phyloP scores from a whole-genome alignment of 177 flowering plant genomes.

The Vitis hybrid region DNA sequence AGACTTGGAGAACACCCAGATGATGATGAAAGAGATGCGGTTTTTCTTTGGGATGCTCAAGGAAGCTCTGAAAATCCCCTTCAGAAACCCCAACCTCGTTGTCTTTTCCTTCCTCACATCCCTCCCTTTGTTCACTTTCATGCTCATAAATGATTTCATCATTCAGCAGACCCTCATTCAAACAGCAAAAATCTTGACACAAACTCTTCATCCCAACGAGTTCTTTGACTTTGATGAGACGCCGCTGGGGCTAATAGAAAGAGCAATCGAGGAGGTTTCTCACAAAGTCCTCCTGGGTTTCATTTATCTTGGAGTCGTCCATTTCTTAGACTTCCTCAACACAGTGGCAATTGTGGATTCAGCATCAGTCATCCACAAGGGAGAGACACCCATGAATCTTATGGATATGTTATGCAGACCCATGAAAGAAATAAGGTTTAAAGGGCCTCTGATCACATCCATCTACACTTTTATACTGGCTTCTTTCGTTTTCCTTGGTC shows the following conservation, averaged over 20 bases:
- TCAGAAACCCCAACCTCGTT: conserved; percentile 4
- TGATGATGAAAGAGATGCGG: conserved; percentile 10
- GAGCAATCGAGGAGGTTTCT: not conserved
- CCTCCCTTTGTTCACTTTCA: conserved; percentile 10
- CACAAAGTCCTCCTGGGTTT: not conserved
- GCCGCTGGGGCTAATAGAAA: not conserved
- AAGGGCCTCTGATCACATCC: conserved; percentile 27
- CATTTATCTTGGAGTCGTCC: conserved; percentile 6
- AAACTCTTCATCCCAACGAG: not conserved
- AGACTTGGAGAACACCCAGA: too few relatives aligned
- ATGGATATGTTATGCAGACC: conserved; percentile 13
- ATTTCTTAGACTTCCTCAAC: conserved; percentile 25
- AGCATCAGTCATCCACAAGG: conserved; percentile 20
- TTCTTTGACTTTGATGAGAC: not conserved
- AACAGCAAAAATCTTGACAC: not conserved
- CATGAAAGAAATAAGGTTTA: conserved; percentile 8
- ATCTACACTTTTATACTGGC: conserved; percentile 17
- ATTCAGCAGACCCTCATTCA: conserved; percentile 8
- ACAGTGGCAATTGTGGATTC: conserved; percentile 10
- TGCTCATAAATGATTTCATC: conserved; percentile 7
- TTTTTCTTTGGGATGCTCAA: conserved; percentile 7
- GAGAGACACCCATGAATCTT: conserved; percentile 3
- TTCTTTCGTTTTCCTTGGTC: conserved; percentile 13
- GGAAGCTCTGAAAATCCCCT: not conserved
- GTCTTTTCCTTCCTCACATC: conserved; percentile 8